Conservation (phyloP, 2,329 filamentous ascomycete species). For the Xylaria sp. region DNA sequence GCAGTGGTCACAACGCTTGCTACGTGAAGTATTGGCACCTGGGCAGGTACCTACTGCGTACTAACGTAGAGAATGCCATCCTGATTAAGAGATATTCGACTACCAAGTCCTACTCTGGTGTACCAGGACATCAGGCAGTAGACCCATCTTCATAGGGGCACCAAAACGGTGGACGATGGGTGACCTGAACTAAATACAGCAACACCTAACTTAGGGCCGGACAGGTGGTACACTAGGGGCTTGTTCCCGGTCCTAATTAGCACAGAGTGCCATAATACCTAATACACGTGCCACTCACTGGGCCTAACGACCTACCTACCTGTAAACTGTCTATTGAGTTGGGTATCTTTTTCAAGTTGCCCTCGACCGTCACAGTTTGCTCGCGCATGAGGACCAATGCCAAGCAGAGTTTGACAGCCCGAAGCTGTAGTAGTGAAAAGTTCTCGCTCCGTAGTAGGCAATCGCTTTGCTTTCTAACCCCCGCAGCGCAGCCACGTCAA, state of each 20-base stretch:
- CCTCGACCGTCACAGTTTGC: background rate
- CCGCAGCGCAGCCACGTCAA: slow-evolving; percentile 34
- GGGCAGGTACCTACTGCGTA: background rate
- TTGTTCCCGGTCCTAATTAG: slow-evolving; percentile 14
- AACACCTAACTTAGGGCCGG: slow-evolving; percentile 8
- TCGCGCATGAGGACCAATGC: slow-evolving; percentile 3
- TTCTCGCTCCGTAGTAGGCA: background rate
- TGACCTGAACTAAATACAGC: slow-evolving; percentile 13
- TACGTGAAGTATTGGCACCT: background rate
- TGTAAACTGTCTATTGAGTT: slow-evolving; percentile 2
- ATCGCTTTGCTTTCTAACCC: slow-evolving; percentile 12
- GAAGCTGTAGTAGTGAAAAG: background rate
- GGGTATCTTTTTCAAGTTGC: background rate
- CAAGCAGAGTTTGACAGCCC: slow-evolving; percentile 3
- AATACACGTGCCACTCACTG: background rate
- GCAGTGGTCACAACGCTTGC: slow-evolving; percentile 2
- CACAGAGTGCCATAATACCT: slow-evolving; percentile 14
- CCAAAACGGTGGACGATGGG: background rate
- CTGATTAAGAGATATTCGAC: background rate
- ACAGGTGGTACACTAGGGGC: slow-evolving; percentile 2
- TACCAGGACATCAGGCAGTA: background rate
- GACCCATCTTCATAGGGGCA: background rate
- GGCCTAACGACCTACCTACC: background rate
- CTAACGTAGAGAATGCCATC: background rate
- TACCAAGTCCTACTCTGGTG: background rate